Evolutionary conservation across 306 rosid species (phyloP).

Genomic region (Casuarina glauca): DNA sequence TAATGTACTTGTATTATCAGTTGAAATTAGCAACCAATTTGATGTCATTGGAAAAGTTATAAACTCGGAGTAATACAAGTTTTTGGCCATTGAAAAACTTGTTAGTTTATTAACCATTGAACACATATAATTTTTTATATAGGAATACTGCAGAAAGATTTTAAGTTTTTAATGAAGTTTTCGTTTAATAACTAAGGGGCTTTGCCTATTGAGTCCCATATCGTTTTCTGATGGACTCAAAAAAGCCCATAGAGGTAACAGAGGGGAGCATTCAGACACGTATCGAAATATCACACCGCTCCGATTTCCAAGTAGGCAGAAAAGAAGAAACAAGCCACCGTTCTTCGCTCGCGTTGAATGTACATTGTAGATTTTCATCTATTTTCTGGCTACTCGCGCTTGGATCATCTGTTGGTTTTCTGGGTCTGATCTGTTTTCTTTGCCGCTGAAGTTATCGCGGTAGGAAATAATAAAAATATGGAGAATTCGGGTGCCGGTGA

Average conservation of each 20-base stretch:
- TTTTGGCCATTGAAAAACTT: too few relatives aligned
- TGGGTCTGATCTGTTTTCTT: constrained; percentile 5
- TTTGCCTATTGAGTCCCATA: too few relatives aligned
- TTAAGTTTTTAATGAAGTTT: too few relatives aligned
- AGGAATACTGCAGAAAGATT: too few relatives aligned
- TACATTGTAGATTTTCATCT: not conserved
- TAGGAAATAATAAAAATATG: not conserved
- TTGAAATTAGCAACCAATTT: too few relatives aligned
- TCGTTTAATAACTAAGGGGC: too few relatives aligned
- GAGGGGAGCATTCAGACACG: not conserved
- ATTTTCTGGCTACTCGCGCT: not conserved
- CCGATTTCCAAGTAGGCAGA: not conserved
- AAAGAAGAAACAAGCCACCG: not conserved
- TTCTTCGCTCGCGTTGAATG: not conserved
- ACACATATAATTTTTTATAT: too few relatives aligned
- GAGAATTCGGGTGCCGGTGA: constrained; percentile 54
- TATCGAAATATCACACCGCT: not conserved
- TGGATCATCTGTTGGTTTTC: not conserved
- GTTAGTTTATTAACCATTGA: too few relatives aligned
- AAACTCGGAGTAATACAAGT: too few relatives aligned
- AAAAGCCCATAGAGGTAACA: not conserved
- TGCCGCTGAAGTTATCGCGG: not conserved
- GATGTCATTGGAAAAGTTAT: too few relatives aligned
- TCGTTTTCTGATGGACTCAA: too few relatives aligned
- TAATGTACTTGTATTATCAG: too few relatives aligned